Evolutionary conservation across 495 filamentous ascomycete genomes (phyloP), one percentile per base, ranked within the genome.

Genomic region (Neurospora sp.): DNA sequence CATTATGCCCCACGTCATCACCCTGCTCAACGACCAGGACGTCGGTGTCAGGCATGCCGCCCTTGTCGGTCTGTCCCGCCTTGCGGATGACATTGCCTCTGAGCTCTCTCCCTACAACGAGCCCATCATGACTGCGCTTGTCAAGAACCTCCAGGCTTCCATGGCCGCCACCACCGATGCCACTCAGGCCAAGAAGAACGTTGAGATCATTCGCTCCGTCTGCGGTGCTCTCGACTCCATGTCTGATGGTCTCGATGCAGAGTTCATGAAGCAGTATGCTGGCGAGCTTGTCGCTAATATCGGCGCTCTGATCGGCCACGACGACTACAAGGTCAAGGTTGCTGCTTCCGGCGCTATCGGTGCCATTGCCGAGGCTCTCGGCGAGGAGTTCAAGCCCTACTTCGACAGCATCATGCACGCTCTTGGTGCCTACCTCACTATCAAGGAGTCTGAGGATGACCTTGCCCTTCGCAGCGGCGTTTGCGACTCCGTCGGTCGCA

Each of bases 201-300:
- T 94, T 9, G 90, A 93, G 76, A 94, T 97, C 77, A 90, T 97
- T 79, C 93, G 93, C 79, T 91, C 92, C 38, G 92, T 92, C 69
- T 97, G 95, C 82, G 92, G 90, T 79, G 96, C 95, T 40, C 89
- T 99, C 70, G 96, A 98, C 77, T 91, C 94, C 40, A 87, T 98
- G 42, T 91, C 95, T 44, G 93, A 97, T 69, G 96, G 94, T 40
- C 84, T 99, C n/a, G 93, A 94, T 22, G 86, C 90, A 74, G 92
- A 92, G 71, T 89, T 94, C 74, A 92, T 96, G 79, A 87, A 89
- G 69, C 85, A 85, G 70, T 97, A 99, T 80, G 90, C 96, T 70
- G 86, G 87, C 38, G 90, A 93, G 77, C 87, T 99, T 39, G 90
- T 97, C 68, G 90, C 90, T 69, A 91, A 94, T 70, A 88, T 98